Evolutionary conservation across 2,329 filamentous ascomycete species (phyloP).

Genomic region (Teratosphaeriaceae sp.): DNA sequence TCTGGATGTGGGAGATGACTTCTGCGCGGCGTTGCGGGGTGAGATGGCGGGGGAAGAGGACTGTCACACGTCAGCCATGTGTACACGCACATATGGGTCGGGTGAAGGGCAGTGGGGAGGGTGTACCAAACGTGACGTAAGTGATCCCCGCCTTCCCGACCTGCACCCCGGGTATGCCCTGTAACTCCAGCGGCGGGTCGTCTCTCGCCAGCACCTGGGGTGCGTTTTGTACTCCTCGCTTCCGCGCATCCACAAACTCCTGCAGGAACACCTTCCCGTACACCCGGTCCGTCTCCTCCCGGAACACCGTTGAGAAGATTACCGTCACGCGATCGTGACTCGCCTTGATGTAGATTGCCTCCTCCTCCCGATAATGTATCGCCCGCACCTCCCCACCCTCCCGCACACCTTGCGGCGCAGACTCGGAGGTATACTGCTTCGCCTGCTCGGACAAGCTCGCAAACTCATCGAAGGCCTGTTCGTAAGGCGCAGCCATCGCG

Average conservation of each 20-base stretch:
- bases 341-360: constrained; percentile 98
- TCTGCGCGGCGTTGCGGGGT: constrained; percentile 85
- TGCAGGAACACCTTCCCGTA: constrained; percentile 98
- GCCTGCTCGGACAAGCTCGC: constrained; percentile 80
- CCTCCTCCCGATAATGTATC: constrained; percentile 97
- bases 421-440: constrained; percentile 86
- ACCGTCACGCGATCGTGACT: constrained; percentile 96
- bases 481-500: constrained; percentile 97
- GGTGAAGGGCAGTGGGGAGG: neutral
- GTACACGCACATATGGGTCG: too few relatives aligned
- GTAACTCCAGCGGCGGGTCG: constrained; percentile 85
- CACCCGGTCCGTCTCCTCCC: constrained; percentile 94
- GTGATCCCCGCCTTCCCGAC: constrained; percentile 79
- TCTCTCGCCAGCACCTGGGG: constrained; percentile 95
- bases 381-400: constrained; percentile 92
- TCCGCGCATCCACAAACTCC: constrained; percentile 94
- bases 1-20: constrained; percentile 98
- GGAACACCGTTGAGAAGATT: constrained; percentile 97
- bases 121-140: constrained; percentile 89
- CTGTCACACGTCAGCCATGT: constrained; percentile 41
- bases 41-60: constrained; percentile 92
- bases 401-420: constrained; percentile 80
- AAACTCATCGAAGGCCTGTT: constrained; percentile 92
- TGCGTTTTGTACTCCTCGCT: constrained; percentile 94
- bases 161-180: constrained; percentile 76